Evolutionary conservation across 305 asterid genomes (phyloP).

Genomic region (Fraxinus floribunda): DNA sequence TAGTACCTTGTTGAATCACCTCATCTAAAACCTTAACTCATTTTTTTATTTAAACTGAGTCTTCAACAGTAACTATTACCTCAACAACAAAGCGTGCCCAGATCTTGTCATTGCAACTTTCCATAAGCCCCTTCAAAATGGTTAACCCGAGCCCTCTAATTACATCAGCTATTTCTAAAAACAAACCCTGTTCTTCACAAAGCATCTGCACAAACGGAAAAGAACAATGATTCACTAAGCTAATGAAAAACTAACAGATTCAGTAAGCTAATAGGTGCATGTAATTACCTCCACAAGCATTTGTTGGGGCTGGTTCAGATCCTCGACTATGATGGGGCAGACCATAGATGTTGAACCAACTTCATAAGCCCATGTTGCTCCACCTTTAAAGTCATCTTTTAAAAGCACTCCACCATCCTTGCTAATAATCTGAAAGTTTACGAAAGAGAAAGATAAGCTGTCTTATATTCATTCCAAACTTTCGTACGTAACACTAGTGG

Average conservation of each 20-base stretch:
- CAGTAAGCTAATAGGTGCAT: not conserved
- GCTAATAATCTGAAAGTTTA: constrained; percentile 57
- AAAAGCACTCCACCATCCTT: constrained; percentile 69
- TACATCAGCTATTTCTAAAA: constrained; percentile 94
- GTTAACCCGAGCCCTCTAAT: constrained; percentile 88
- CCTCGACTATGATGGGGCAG: constrained; percentile 92
- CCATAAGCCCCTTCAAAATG: constrained; percentile 91
- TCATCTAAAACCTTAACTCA: not conserved
- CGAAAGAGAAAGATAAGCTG: constrained; percentile 15
- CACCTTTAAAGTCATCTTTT: constrained; percentile 77
- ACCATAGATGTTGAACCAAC: constrained; percentile 83
- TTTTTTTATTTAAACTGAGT: too few species aligned
- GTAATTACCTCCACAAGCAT: constrained; percentile 83
- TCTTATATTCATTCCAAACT: not conserved
- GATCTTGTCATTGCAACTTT: constrained; percentile 75
- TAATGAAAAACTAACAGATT: not conserved
- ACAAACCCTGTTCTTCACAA: constrained; percentile 83
- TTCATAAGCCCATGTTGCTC: constrained; percentile 99
- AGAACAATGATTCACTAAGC: not conserved
- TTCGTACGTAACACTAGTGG: not conserved
- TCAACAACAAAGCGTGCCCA: constrained; percentile 94
- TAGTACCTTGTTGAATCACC: not conserved
- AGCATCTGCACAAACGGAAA: constrained; percentile 60
- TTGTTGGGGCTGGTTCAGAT: constrained; percentile 86
- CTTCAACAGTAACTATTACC: constrained; percentile 38